phyloP scores from a whole-genome alignment of 2,329 filamentous ascomycete species.

The Ophiostoma quercus region DNA sequence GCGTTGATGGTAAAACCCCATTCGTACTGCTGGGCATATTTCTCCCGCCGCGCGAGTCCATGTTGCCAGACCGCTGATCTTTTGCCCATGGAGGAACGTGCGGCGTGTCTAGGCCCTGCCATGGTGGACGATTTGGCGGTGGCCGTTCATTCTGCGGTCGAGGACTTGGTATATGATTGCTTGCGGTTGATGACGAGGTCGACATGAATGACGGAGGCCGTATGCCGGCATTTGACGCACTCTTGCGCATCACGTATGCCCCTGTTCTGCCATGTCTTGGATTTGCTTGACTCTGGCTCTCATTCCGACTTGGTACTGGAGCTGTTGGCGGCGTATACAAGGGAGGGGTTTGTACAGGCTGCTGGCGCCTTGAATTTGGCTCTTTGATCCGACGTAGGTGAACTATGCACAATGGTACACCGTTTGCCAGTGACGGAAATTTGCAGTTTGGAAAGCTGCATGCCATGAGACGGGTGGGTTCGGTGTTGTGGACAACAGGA shows the following conservation, averaged over 20 bases:
- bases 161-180: neutral
- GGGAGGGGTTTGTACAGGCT: neutral
- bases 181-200: neutral
- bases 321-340: neutral
- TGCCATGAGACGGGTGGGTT: neutral
- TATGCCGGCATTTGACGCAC: neutral
- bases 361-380: neutral
- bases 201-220: neutral
- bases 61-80: neutral
- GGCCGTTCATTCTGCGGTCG: neutral
- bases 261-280: neutral
- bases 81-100: neutral
- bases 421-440: neutral
- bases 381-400: neutral
- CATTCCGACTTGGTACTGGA: neutral
- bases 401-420: neutral
- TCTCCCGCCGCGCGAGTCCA: neutral
- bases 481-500: neutral
- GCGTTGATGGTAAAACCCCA: neutral
- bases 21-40: neutral
- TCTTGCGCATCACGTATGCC: conserved; percentile 18
- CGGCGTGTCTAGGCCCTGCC: too few species aligned
- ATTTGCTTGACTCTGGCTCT: neutral
- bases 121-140: neutral
- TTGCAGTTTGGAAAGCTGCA: conserved; percentile 1